Conservation (phyloP, 1,139 yeast genomes). For the Diutina sp. region DNA sequence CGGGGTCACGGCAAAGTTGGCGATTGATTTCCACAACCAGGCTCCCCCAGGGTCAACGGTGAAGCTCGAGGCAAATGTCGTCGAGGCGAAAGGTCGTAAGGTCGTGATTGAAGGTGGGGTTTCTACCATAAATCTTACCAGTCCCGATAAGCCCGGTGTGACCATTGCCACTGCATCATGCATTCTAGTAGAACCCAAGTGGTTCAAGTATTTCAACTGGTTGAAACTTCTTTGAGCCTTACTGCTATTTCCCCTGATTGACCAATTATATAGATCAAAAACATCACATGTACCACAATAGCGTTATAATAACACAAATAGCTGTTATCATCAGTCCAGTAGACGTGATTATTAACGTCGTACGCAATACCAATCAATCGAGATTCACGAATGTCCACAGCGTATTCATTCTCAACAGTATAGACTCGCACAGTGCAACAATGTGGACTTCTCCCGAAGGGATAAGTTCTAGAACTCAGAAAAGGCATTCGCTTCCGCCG, state of each 20-base stretch:
- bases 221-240: conserved; percentile 10
- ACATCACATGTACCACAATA: too few species aligned
- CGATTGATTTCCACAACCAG: conserved; percentile 54
- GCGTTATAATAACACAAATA: background rate
- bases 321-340: too few species aligned
- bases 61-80: conserved; percentile 55
- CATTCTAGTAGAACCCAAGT: conserved; percentile 62
- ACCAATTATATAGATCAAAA: too few species aligned
- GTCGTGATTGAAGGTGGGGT: conserved; percentile 59
- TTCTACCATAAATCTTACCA: conserved; percentile 27
- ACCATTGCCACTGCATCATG: conserved; percentile 45
- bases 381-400: too few species aligned
- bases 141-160: conserved; percentile 9
- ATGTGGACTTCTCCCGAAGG: too few species aligned
- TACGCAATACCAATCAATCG: too few species aligned
- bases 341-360: too few species aligned
- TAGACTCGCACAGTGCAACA: too few species aligned
- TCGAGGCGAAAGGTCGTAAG: conserved; percentile 64
- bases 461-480: too few species aligned
- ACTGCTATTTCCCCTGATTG: too few species aligned
- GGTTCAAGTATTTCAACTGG: conserved; percentile 69
- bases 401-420: too few species aligned
- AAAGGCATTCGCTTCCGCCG: too few species aligned
- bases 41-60: conserved; percentile 56
- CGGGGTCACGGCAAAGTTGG: conserved; percentile 84